Conservation (phyloP, 2,329 filamentous ascomycete genomes). For the Pestalotiopsis sp. region DNA sequence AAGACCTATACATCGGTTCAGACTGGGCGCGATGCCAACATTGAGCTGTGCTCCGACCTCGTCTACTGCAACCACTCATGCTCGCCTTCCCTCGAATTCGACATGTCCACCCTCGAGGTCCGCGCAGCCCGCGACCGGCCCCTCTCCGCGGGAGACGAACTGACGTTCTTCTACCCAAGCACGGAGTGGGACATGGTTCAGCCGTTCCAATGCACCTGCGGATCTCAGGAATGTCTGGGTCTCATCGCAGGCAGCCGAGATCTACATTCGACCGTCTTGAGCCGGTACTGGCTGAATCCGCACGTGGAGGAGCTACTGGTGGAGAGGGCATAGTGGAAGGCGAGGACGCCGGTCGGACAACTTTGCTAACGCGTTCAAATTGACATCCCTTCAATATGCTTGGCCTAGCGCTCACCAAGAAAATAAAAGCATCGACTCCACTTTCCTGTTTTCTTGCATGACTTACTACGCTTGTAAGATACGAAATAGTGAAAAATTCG, state of each 20-base stretch:
- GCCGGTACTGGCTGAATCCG: neutral
- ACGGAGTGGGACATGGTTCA: conserved; percentile 6
- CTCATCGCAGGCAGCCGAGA: conserved; percentile 1
- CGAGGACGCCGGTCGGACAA: neutral
- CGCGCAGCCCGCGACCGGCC: neutral
- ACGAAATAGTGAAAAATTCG: neutral
- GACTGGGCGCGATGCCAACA: neutral
- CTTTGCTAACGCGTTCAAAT: neutral
- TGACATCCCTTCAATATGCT: neutral
- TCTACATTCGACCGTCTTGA: neutral
- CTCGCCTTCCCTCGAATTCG: conserved; percentile 3
- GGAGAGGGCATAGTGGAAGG: neutral
- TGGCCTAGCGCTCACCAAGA: neutral
- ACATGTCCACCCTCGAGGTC: conserved; percentile 1
- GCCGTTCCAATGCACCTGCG: neutral
- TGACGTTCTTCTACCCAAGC: conserved; percentile 5
- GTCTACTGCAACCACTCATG: conserved; percentile 2
- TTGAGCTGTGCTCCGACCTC: conserved; percentile 3
- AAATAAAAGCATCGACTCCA: neutral
- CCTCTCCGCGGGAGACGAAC: neutral
- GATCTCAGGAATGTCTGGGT: conserved; percentile 1
- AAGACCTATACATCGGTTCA: conserved; percentile 2
- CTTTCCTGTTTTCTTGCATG: neutral
- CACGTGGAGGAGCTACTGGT: neutral
- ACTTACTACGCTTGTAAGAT: neutral